These are phyloP conservation scores for Aspergillus jensenii DNA, from an alignment of 2,329 filamentous ascomycete species.

Conservation along the genomic window DNA sequence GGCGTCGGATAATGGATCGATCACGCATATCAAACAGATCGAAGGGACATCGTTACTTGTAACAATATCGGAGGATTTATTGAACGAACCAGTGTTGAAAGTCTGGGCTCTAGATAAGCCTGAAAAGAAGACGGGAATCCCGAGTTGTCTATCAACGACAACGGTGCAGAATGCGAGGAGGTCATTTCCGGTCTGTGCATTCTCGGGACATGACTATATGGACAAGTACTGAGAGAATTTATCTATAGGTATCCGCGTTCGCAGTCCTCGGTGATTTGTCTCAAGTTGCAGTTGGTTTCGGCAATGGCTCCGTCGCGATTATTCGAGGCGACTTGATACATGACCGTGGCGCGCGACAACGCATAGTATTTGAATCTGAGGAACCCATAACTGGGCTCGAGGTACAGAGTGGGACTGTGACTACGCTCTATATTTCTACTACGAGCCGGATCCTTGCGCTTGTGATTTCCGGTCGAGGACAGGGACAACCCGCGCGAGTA, in stretches of 20 bases:
- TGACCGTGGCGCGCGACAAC: constrained; percentile 88
- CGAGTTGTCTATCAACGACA: constrained; percentile 82
- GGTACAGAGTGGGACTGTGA: constrained; percentile 63
- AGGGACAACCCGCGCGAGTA: constrained; percentile 83
- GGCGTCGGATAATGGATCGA: constrained; percentile 72
- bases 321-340: constrained; percentile 93
- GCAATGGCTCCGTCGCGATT: constrained; percentile 89
- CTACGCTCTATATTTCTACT: constrained; percentile 87
- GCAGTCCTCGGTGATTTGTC: constrained; percentile 82
- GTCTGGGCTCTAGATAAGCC: constrained; percentile 97
- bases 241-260: constrained; percentile 69
- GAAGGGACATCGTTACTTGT: constrained; percentile 83
- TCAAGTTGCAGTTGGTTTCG: constrained; percentile 93
- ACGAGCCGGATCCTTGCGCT: constrained; percentile 84
- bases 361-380: constrained; percentile 93
- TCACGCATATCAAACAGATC: constrained; percentile 90
- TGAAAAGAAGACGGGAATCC: constrained; percentile 89
- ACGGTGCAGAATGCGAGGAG: constrained; percentile 86
- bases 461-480: constrained; percentile 81
- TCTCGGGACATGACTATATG: neutral
- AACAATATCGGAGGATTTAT: constrained; percentile 79
- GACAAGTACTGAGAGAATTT: neutral
- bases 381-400: constrained; percentile 93
- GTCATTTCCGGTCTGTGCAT: constrained; percentile 73
- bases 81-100: constrained; percentile 83